Evolutionary conservation across 129 eudicot genomes (phyloP).

Genomic region (Helichrysum umbraculigerum): DNA sequence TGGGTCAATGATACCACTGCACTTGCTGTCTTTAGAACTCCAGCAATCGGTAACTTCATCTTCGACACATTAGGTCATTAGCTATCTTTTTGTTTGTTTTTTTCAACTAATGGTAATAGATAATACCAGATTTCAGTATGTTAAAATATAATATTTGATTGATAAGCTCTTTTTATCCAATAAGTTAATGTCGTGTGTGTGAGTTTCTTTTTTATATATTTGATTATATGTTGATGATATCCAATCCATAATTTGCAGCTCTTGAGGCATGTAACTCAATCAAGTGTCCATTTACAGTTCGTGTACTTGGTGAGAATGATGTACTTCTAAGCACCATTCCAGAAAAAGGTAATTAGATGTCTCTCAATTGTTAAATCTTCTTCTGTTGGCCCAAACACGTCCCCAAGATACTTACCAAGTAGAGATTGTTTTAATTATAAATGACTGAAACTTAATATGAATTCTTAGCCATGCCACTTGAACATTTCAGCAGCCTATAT

Average conservation of each 20-base stretch:
- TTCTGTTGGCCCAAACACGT: neutral
- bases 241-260: constrained; percentile 56
- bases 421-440: neutral
- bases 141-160: constrained; percentile 2
- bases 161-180: neutral
- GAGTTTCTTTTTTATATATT: constrained; percentile 7
- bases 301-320: constrained; percentile 70
- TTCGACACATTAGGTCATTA: neutral
- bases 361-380: neutral
- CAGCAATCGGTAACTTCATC: constrained; percentile 63
- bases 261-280: constrained; percentile 69
- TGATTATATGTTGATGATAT: constrained; percentile 3
- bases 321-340: constrained; percentile 56
- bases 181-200: neutral
- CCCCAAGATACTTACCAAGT: neutral
- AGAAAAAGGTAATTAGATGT: constrained; percentile 57
- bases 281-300: constrained; percentile 57
- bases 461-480: neutral
- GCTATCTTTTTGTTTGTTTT: neutral
- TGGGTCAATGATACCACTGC: constrained; percentile 96
- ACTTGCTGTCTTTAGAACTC: constrained; percentile 85
- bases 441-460: neutral
- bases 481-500: neutral
- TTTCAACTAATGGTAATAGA: neutral
- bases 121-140: neutral